Evolutionary conservation across 73 alveolate species (phyloP), one percentile per base, ranked within the genome.

Genomic region (Tetrahymena malaccensis): DNA sequence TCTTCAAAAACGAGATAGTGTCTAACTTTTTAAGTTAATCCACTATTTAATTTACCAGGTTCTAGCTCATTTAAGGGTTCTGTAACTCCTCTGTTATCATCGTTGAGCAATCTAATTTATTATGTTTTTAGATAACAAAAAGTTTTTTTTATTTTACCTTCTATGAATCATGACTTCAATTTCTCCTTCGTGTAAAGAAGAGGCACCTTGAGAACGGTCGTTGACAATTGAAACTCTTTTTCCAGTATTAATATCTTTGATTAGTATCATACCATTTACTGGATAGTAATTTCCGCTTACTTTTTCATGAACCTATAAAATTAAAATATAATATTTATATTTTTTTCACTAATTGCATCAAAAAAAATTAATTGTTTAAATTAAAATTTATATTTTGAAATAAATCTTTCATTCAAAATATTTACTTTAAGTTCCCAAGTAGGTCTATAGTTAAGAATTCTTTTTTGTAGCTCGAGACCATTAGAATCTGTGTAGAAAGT

Each of bases 261-360:
- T 94, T 38, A 98, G 93, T 9, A 98, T 96, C 25, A 96, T 97
- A n/a, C 98, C 96, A 94, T 98, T 95, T 13, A 99, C 96, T 4
- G 99, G 99, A 96, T 98, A 99, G 97, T 96, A 99, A 96, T 99
- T 99, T 33, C 98, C 98, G 1, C 99, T 94, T 38, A 98, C 96
- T 33, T 97, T 97, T 94, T 98, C 97, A 35, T 96, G 85, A 7
- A 95, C 95, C 43, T 85, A 85, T 11, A 7, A 0, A 25, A 25
- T n/a, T 25, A 19, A 70, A 27, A 9, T 70, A n/a, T 25, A 70
- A 2, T 0, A 70, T n/a, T 9, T 22, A 3, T 25, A 9, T 11
- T 15, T 19, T 70, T 25, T 35, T 35, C 2, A 35, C 43, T 35
- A 4, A 4, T 35, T 35, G 6, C 6, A 4, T 35, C 2, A 35